Evolutionary conservation across 2,329 filamentous ascomycete species (phyloP).

Genomic region (Xylariaceae sp.): DNA sequence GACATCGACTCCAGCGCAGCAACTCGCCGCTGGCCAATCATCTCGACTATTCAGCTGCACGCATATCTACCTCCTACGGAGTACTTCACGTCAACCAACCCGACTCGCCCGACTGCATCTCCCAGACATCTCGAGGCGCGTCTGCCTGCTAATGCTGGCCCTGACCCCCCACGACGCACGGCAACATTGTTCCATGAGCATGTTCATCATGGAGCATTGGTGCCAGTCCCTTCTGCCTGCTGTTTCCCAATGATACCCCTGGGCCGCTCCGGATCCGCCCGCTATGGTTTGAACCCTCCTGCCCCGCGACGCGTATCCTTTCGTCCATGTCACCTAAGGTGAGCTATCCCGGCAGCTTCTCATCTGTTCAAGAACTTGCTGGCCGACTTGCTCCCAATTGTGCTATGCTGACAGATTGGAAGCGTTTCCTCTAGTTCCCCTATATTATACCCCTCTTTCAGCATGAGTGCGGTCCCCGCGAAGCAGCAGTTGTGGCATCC

Average conservation of each 20-base stretch:
- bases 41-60: too few species aligned
- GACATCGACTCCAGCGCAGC: too few species aligned
- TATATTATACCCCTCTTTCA: constrained; percentile 7
- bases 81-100: constrained; percentile 3
- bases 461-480: constrained; percentile 21
- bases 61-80: too few species aligned
- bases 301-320: too few species aligned
- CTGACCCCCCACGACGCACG: constrained; percentile 6
- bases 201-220: constrained; percentile 21
- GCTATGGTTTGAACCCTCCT: constrained; percentile 23
- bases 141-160: constrained; percentile 10
- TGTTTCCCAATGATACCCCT: constrained; percentile 18
- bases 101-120: too few species aligned
- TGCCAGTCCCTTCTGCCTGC: constrained; percentile 6
- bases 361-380: neutral
- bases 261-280: constrained; percentile 17
- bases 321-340: too few species aligned
- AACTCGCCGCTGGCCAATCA: too few species aligned
- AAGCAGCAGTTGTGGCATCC: constrained; percentile 26
- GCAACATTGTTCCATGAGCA: too few species aligned
- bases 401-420: neutral
- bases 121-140: constrained; percentile 6
- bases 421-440: constrained; percentile 3
- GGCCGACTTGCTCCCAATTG: too few species aligned
- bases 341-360: too few species aligned